phyloP scores from a whole-genome alignment of 2,329 filamentous ascomycete genomes.

The Beauveria varroae region DNA sequence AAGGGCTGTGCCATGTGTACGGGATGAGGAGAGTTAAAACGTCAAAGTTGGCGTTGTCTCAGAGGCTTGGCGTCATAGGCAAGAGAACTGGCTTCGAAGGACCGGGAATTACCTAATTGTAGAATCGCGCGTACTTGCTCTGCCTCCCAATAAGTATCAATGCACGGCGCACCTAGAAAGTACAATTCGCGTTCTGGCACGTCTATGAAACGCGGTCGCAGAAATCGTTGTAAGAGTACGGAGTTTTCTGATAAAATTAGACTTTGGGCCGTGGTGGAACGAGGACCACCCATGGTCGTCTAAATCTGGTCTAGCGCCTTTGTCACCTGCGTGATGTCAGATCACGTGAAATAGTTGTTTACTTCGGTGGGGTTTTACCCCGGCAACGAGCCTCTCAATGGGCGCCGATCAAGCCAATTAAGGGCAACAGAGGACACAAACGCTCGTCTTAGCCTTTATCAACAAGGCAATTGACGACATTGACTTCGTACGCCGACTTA shows the following conservation, averaged over 20 bases:
- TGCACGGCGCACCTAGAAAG: not conserved
- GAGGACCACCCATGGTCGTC: not conserved
- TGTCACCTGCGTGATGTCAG: not conserved
- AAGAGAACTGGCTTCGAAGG: not conserved
- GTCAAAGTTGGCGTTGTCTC: not conserved
- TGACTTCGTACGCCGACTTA: not conserved
- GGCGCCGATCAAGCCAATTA: not conserved
- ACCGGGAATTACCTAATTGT: not conserved
- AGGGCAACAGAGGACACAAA: not conserved
- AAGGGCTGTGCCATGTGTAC: not conserved
- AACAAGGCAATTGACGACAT: not conserved
- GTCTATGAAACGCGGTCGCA: not conserved
- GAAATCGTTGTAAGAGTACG: not conserved
- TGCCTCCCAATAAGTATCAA: not conserved
- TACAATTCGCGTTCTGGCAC: not conserved
- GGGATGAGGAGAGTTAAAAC: not conserved
- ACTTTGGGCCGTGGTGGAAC: constrained; percentile 2
- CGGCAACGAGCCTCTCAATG: constrained; percentile 19
- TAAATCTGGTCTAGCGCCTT: constrained; percentile 4
- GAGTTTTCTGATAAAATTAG: constrained; percentile 2
- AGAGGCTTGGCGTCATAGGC: not conserved
- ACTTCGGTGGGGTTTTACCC: constrained; percentile 20
- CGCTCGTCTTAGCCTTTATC: not conserved
- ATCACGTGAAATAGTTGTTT: constrained; percentile 23
- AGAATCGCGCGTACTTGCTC: not conserved